Evolutionary conservation across 2,329 filamentous ascomycete species (phyloP).

Genomic region (Parascedosporium putredinis): DNA sequence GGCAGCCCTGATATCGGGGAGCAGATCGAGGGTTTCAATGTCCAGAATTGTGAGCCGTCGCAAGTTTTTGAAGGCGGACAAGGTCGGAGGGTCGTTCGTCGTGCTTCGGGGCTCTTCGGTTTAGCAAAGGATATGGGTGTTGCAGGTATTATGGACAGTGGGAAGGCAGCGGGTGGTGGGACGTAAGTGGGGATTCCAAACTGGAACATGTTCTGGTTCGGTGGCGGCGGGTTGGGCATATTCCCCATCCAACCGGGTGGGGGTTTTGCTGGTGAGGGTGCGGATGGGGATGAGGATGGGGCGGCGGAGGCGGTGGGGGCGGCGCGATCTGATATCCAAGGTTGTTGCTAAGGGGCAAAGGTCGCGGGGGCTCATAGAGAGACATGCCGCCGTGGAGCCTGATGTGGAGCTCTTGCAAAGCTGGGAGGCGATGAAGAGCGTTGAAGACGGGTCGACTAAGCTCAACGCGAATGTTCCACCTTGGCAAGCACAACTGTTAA

Average conservation of each 20-base stretch:
- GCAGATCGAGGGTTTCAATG: slow-evolving; percentile 46
- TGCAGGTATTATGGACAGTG: slow-evolving; percentile 20
- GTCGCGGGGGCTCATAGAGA: slow-evolving; percentile 38
- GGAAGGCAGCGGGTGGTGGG: slow-evolving; percentile 14
- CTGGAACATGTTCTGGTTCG: not conserved
- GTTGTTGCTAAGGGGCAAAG: slow-evolving; percentile 24
- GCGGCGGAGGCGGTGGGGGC: slow-evolving; percentile 1
- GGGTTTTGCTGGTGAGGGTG: not conserved
- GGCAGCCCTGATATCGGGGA: slow-evolving; percentile 45
- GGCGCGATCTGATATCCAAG: not conserved
- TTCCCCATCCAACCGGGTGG: not conserved
- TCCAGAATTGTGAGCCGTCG: slow-evolving; percentile 45
- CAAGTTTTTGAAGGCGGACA: slow-evolving; percentile 47
- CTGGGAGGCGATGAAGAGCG: slow-evolving; percentile 41
- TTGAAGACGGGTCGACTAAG: slow-evolving; percentile 48
- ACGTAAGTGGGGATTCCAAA: not conserved
- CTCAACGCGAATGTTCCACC: slow-evolving; percentile 56
- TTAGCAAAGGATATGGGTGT: slow-evolving; percentile 25
- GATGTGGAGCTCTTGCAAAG: slow-evolving; percentile 43
- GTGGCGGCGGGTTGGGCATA: not conserved
- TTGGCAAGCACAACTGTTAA: no score
- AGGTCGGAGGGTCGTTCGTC: slow-evolving; percentile 35
- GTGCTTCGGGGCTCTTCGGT: slow-evolving; percentile 22
- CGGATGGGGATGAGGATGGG: slow-evolving; percentile 4
- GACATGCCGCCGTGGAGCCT: slow-evolving; percentile 49